Evolutionary conservation across 106 monocot genomes (phyloP).

Genomic region (Allium sativum): DNA sequence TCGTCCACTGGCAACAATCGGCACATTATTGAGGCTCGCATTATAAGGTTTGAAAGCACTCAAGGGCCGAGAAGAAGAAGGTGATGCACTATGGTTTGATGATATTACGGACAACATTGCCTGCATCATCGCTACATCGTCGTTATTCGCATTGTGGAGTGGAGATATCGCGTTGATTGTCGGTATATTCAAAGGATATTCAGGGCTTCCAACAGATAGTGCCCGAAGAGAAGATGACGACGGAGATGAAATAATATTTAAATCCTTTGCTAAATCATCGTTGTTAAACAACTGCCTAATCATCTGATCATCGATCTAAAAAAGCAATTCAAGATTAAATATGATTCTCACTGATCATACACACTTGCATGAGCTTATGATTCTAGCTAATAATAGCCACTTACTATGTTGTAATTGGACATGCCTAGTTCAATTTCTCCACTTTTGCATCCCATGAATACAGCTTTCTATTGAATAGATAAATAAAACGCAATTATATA

Average conservation of each 20-base stretch:
- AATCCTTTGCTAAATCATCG: constrained; percentile 1
- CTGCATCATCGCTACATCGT: constrained; percentile 41
- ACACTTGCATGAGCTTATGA: not conserved
- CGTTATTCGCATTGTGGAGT: constrained; percentile 13
- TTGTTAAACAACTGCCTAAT: constrained; percentile 31
- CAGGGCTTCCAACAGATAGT: constrained; percentile 48
- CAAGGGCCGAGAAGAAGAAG: constrained; percentile 5
- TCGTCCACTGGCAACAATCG: not conserved
- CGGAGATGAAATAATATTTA: constrained; percentile 21
- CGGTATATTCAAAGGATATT: constrained; percentile 30
- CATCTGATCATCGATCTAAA: constrained; percentile 21
- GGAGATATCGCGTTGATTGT: constrained; percentile 14
- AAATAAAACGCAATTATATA: not conserved
- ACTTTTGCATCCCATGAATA: constrained; percentile 49
- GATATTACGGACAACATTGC: constrained; percentile 71
- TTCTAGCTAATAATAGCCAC: not conserved
- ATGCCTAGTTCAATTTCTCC: constrained; percentile 72
- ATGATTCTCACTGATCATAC: not conserved
- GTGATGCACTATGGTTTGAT: constrained; percentile 10
- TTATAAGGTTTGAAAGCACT: constrained; percentile 49
- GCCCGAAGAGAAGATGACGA: constrained; percentile 60
- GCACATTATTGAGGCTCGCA: constrained; percentile 1
- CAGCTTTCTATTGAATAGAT: constrained; percentile 24
- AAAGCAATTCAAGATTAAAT: not conserved
- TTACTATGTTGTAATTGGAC: constrained; percentile 13